Evolutionary conservation across 805 yeast species (phyloP), one percentile per base, ranked within the genome.

Genomic region (Saccharomycopsis amapae): DNA sequence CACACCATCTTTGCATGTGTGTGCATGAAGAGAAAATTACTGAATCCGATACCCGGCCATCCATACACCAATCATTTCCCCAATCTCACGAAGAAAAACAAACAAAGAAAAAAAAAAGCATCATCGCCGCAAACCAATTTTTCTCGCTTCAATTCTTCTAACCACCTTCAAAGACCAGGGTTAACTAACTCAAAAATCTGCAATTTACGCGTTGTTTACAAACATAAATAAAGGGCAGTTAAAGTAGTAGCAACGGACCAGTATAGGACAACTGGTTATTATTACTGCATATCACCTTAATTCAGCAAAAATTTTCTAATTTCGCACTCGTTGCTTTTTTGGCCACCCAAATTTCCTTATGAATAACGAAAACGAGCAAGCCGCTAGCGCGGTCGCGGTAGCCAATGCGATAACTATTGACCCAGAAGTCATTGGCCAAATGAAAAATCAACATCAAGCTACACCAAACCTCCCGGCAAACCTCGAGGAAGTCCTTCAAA

Each of bases 341-440:
- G n/a, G 30, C 30, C 30, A 26, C 30, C 30, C 30, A 26, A n/a
- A n/a, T n/a, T n/a, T n/a, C n/a, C n/a, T n/a, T n/a, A n/a, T n/a
- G n/a, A n/a, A n/a, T n/a, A 38, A 9, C 7, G 18, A 15, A 38
- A 28, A 40, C 18, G 43, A 13, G n/a, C 48, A 38, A 20, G 45
- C 47, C 15, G 31, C n/a, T 18, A 34, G 39, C 4, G 46, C 30
- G 6, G 48, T 40, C 2, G 33, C 48, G 5, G 45, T 38, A 3
- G 37, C 40, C 15, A 24, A 30, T n/a, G 41, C 39, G 4, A 44
- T 39, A n/a, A 30, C 45, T 15, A 48, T 48, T 31, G 51, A 48
- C 19, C 51, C 51, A 2, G 51, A 48, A 12, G 47, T 48, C 31
- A 48, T 48, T 24, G 47, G 36, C 15, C 42, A 40, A 13, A 38